A percentile compares a stretch with the other conserved stretches of the same genome.
phyloP scores from a whole-genome alignment of 805 yeast species.

The Kodamaea sagamina region DNA sequence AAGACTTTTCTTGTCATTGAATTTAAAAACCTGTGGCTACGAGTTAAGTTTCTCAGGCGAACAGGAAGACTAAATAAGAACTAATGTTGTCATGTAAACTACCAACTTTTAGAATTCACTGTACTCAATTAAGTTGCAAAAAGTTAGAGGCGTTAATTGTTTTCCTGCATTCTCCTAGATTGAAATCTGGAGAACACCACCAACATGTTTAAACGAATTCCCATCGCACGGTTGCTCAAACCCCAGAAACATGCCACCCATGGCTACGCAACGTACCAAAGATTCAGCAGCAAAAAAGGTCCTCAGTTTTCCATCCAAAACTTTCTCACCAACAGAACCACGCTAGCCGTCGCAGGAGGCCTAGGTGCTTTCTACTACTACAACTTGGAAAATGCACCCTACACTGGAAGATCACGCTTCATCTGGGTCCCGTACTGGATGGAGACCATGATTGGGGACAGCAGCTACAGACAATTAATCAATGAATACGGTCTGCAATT shows the following conservation, averaged over 20 bases:
- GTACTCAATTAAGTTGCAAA: too few relatives aligned
- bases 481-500: constrained; percentile 52
- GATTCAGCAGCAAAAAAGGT: constrained; percentile 25
- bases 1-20: too few relatives aligned
- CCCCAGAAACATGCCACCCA: not conserved
- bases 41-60: too few relatives aligned
- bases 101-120: too few relatives aligned
- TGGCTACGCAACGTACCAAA: constrained; percentile 39
- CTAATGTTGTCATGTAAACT: too few relatives aligned
- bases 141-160: too few relatives aligned
- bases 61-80: too few relatives aligned
- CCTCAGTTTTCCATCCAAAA: not conserved
- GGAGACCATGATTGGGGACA: constrained; percentile 63
- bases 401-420: constrained; percentile 69
- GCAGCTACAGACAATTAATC: constrained; percentile 62
- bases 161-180: too few relatives aligned
- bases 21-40: too few relatives aligned
- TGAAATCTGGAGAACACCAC: not conserved
- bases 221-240: not conserved
- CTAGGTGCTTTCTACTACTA: constrained; percentile 24
- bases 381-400: constrained; percentile 77
- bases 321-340: constrained; percentile 20
- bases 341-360: constrained; percentile 34
- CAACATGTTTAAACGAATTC: not conserved
- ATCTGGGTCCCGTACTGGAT: constrained; percentile 69